Percentiles rank a stretch among this genome's conserved stretches.
Evolutionary conservation across 2,329 filamentous ascomycete genomes (phyloP).

Genomic region (Colletotrichum sansevieriae): DNA sequence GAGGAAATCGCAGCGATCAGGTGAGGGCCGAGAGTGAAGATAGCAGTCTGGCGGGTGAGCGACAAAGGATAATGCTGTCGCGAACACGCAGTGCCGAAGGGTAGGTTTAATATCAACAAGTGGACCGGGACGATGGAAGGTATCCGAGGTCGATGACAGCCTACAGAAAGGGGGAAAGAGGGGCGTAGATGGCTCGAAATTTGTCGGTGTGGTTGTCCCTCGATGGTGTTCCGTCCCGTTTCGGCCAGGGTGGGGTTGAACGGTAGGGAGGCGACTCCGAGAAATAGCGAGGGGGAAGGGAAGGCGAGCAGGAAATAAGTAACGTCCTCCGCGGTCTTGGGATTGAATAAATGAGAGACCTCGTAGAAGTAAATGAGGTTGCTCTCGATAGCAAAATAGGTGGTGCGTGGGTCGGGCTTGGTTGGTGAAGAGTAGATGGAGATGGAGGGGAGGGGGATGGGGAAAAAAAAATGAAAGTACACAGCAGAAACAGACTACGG

Average conservation of each 20-base stretch:
- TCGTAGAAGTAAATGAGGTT: constrained; percentile 34
- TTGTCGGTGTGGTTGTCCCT: constrained; percentile 38
- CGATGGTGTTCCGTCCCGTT: constrained; percentile 40
- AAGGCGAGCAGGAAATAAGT: constrained; percentile 31
- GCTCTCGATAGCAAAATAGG: constrained; percentile 28
- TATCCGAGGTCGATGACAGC: constrained; percentile 25
- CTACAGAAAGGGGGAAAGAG: constrained; percentile 39
- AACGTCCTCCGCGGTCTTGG: constrained; percentile 37
- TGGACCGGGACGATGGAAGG: constrained; percentile 19
- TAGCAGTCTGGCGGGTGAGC: background rate
- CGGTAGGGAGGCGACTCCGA: constrained; percentile 40
- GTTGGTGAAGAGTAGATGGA: constrained; percentile 21
- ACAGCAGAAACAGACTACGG: constrained; percentile 13
- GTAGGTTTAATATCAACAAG: constrained; percentile 25
- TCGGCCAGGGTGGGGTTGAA: constrained; percentile 41
- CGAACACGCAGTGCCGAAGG: constrained; percentile 8
- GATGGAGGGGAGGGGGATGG: constrained; percentile 9
- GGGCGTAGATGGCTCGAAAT: constrained; percentile 36
- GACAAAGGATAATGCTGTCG: constrained; percentile 5
- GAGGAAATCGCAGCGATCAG: constrained; percentile 21
- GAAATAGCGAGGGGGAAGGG: constrained; percentile 29
- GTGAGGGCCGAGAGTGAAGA: constrained; percentile 11
- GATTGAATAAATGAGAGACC: constrained; percentile 31
- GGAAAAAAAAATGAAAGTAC: constrained; percentile 2
- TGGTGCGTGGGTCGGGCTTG: constrained; percentile 34